Percentiles rank a stretch among this genome's conserved stretches.
phyloP scores from a whole-genome alignment of 345 rosid species.

The Corchorus capsularis region DNA sequence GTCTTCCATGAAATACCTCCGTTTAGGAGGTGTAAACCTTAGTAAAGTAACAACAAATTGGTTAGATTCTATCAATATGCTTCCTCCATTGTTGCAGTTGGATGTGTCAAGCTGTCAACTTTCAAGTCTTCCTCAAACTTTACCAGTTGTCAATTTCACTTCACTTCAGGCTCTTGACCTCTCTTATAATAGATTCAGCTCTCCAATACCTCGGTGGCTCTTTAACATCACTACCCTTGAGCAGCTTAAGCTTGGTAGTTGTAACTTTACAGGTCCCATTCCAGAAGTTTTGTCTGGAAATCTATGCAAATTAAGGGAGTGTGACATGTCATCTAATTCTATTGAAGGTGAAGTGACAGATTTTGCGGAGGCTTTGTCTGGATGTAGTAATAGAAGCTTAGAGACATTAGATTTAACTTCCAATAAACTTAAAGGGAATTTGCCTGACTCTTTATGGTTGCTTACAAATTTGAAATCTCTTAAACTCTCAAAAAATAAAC shows the following conservation, averaged over 20 bases:
- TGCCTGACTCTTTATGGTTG: constrained; percentile 33
- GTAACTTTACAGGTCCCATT: not conserved
- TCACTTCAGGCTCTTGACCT: constrained; percentile 25
- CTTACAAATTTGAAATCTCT: constrained; percentile 24
- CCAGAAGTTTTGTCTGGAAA: not conserved
- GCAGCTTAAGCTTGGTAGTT: constrained; percentile 15
- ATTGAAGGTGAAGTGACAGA: constrained; percentile 25
- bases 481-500: constrained; percentile 7
- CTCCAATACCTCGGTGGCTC: constrained; percentile 22
- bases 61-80: not conserved
- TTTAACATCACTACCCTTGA: constrained; percentile 23
- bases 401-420: constrained; percentile 14
- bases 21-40: not conserved
- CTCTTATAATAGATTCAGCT: constrained; percentile 20
- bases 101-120: not conserved
- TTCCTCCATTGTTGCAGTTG: not conserved
- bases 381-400: constrained; percentile 18
- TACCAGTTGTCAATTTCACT: not conserved
- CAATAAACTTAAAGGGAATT: constrained; percentile 25
- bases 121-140: not conserved
- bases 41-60: not conserved
- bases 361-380: constrained; percentile 22
- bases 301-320: not conserved
- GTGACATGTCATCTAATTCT: not conserved
- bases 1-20: not conserved